Base-by-base conservation (phyloP, 768 basidiomycete species). In the Mycena metata region DNA sequence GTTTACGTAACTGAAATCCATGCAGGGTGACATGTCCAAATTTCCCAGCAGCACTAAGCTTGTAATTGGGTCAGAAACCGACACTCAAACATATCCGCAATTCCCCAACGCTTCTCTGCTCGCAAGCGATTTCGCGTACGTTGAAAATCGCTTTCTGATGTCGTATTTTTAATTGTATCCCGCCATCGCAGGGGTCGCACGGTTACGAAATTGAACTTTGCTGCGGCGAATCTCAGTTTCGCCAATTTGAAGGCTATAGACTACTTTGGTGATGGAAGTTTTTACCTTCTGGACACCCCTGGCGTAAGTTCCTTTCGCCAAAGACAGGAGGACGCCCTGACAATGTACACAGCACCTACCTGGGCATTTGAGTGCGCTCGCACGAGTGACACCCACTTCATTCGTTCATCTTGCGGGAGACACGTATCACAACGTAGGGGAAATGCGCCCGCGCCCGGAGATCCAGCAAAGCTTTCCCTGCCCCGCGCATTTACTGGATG, bases 281-380 rank as follows among this genome's bases (percentile, higher is more conserved):
- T 70, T 45, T 70, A 70, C 26, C 63, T 70, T 26, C 43, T 71
- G 10, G 26, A 71, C 19, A 63, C 63, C 10, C 63, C 70, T 41
- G 70, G 70, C 24, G 69, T 67, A 33, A 56, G 62, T 56, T 2
- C 5, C 2, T 33, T 21, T 62, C 21, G 39, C 36, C 55, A 21
- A 60, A 21, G 24, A 57, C 17, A 54, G 39, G 2, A 11, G 39
- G 2, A 39, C 39, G 9, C 10, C 15, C 39, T 39, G 39, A 39
- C 39, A 23, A 19, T 24, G 10, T 11, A 13, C 16, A 24, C 24
- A 72, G 70, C 70, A 68, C 41, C 19, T 64, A 15, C 19, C 42
- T 9, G 69, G 69, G 2, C 70, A 72, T 51, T 12, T 72, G 11
- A 55, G 35, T 8, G 70, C 60, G 21, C 63, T 72, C 15, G 70